phyloP scores from a whole-genome alignment of 139 green algal species.

The Chlorella vulgaris region DNA sequence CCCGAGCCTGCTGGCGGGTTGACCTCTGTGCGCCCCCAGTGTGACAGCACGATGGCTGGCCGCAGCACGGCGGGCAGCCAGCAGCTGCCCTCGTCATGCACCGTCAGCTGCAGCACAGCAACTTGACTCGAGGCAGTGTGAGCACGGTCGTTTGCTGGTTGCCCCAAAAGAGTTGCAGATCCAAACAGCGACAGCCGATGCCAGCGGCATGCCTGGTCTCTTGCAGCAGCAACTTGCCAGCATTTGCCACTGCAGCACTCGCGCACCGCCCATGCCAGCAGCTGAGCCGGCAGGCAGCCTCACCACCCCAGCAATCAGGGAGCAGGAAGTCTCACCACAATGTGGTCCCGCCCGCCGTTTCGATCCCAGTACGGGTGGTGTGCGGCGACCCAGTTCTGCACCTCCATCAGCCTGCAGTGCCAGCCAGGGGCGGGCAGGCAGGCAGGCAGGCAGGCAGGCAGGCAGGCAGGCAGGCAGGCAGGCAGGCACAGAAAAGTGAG shows the following conservation, averaged over 20 bases:
- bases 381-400: neutral
- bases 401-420: neutral
- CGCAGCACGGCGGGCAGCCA: constrained; percentile 46
- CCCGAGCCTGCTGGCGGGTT: constrained; percentile 17
- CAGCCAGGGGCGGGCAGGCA: neutral
- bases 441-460: neutral
- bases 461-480: neutral
- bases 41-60: constrained; percentile 47
- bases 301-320: neutral
- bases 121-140: neutral
- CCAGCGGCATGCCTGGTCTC: neutral
- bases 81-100: constrained; percentile 65
- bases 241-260: neutral
- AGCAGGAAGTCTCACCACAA: neutral
- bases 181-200: neutral
- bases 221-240: too few species aligned
- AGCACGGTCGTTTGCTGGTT: neutral
- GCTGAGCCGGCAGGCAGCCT: neutral
- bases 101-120: constrained; percentile 20
- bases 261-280: neutral
- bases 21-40: constrained; percentile 51
- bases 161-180: too few species aligned
- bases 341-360: neutral
- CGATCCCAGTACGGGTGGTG: neutral
- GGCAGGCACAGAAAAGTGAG: neutral